Conservation (phyloP, 2,329 filamentous ascomycete species). For the Calonectria pteridis region DNA sequence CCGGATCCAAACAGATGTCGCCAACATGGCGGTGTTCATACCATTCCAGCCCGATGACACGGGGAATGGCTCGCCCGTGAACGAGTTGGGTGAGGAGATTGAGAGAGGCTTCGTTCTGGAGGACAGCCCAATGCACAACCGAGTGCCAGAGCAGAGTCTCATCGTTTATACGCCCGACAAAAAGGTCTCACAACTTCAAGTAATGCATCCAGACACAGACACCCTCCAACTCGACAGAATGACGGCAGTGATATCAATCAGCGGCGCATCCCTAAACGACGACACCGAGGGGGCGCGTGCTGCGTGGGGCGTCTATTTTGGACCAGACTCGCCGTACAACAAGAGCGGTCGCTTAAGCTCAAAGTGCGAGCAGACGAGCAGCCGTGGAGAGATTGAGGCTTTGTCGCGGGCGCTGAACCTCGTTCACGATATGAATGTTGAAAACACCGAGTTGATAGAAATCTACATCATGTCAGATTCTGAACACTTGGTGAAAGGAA, state of each 20-base stretch:
- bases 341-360: background rate
- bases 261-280: background rate
- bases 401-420: background rate
- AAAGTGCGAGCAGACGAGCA: background rate
- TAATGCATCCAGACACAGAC: background rate
- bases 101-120: background rate
- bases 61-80: background rate
- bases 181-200: background rate
- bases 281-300: background rate
- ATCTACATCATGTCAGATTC: constrained; percentile 3
- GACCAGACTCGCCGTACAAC: background rate
- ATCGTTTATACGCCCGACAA: background rate
- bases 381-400: background rate
- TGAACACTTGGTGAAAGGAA: background rate
- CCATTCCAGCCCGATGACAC: background rate
- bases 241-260: background rate
- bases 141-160: background rate
- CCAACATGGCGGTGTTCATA: background rate
- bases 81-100: background rate
- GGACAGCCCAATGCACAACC: background rate
- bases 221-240: background rate
- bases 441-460: background rate
- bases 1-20: background rate
- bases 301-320: background rate
- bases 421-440: background rate